Conservation (phyloP, 2,329 filamentous ascomycete species). For the Beauveria varroae region DNA sequence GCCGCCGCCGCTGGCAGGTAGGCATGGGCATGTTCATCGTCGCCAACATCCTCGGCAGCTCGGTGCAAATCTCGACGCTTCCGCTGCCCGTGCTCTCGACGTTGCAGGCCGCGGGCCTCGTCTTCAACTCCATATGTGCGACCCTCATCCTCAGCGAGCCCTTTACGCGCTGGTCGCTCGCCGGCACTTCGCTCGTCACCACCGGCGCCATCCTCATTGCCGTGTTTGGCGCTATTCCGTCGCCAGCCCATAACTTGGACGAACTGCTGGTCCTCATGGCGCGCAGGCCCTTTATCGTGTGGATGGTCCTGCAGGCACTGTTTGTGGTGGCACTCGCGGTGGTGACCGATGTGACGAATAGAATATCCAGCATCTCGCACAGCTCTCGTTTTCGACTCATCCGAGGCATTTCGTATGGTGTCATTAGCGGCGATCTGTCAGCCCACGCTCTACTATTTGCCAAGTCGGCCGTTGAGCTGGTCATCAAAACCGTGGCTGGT, state of each 20-base stretch:
- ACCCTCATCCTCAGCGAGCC: conserved; percentile 87
- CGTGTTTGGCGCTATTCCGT: conserved; percentile 86
- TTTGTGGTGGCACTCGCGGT: conserved; percentile 63
- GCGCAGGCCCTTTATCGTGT: conserved; percentile 69
- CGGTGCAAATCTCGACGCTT: conserved; percentile 93
- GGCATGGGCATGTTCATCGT: conserved; percentile 97
- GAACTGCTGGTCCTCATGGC: conserved; percentile 73
- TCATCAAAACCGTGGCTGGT: conserved; percentile 78
- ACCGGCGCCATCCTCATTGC: conserved; percentile 86
- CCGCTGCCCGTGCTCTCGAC: conserved; percentile 92
- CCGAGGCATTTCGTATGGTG: conserved; percentile 80
- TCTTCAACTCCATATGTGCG: conserved; percentile 98
- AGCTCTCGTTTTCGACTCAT: conserved; percentile 64
- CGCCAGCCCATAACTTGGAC: conserved; percentile 79
- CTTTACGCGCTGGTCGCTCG: conserved; percentile 88
- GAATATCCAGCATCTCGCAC: conserved; percentile 44
- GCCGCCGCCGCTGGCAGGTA: conserved; percentile 86
- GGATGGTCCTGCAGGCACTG: conserved; percentile 76
- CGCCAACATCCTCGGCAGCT: conserved; percentile 89
- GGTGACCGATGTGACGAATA: conserved; percentile 48
- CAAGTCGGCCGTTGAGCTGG: conserved; percentile 90
- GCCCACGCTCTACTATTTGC: conserved; percentile 89
- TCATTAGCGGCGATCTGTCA: conserved; percentile 85
- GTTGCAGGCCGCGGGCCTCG: conserved; percentile 87
- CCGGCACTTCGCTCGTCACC: conserved; percentile 83